Conservation (phyloP, 495 filamentous ascomycete species). For the Annulohypoxylon maeteangense region DNA sequence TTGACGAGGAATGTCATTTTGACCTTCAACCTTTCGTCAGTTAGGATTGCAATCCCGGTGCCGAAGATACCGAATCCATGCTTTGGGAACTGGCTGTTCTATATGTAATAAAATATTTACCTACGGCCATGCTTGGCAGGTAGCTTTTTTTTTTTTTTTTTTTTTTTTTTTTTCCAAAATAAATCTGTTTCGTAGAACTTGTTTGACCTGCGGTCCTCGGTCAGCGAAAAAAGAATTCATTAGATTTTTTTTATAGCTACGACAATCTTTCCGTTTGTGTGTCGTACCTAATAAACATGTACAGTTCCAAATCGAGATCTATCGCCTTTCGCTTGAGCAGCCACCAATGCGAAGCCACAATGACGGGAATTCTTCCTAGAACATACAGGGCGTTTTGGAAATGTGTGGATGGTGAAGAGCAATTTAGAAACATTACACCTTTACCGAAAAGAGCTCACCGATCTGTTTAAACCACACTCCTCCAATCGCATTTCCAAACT, state of each 20-base stretch:
- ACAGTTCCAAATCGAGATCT: conserved; percentile 34
- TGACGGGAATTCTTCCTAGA: background rate
- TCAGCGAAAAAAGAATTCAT: conserved; percentile 37
- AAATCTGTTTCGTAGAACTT: conserved; percentile 17
- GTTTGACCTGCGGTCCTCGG: conserved; percentile 39
- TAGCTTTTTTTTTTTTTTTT: background rate
- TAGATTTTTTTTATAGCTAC: conserved; percentile 12
- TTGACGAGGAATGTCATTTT: conserved; percentile 27
- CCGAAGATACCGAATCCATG: conserved; percentile 46
- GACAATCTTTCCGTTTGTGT: conserved; percentile 22
- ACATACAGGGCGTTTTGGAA: conserved; percentile 1
- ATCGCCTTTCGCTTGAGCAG: conserved; percentile 6
- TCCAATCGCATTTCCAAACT: conserved; percentile 14
- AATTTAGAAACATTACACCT: conserved; percentile 35
- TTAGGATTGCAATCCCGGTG: conserved; percentile 43
- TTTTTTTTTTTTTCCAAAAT: background rate
- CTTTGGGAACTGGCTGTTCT: conserved; percentile 33
- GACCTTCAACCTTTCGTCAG: conserved; percentile 33
- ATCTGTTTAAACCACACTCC: conserved; percentile 11
- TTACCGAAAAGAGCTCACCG: conserved; percentile 42
- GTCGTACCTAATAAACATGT: conserved; percentile 29
- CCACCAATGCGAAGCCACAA: conserved; percentile 28
- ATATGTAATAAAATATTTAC: conserved; percentile 41
- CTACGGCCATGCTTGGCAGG: conserved; percentile 30
- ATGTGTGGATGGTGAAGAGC: conserved; percentile 32